Evolutionary conservation across 306 rosid genomes (phyloP), one percentile per base, ranked within the genome.

Genomic region (Inga laurina): DNA sequence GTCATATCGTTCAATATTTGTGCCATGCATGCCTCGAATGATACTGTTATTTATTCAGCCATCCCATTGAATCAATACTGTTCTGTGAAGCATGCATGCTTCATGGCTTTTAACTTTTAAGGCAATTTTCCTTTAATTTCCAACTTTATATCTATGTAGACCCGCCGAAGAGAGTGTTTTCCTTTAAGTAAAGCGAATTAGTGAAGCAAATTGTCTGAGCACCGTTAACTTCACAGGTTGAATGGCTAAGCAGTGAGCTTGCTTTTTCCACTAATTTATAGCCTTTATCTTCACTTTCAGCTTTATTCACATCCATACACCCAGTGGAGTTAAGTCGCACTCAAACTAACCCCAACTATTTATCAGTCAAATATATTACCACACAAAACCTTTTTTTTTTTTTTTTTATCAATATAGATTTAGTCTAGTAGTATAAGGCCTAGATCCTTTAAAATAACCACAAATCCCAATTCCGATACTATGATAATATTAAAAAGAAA

Each of bases 161-260:
- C 8, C 32, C 80, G 46, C 57, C n/a, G 16, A 39, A 69, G 2
- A 3, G 70, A 4, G 24, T 19, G 22, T 27, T 82, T 64, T 76
- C 32, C 66, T 51, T 65, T 27, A 32, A 52, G 67, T 81, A 46
- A 80, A 77, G 81, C 81, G 72, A 59, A 87, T 67, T 49, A 74
- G 68, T 84, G 84, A 84, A 76, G 27, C 45, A 43, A 73, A 66
- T 66, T 72, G 75, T 87, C 70, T 67, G 86, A 81, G 81, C 75
- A 62, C 79, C 81, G 66, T 83, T 85, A 77, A 59, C 65, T 45
- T 74, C 82, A 82, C 30, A 34, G 82, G 79, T 65, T 19, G 16
- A 85, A 86, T 88, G 80, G 74, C 66, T 27, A 21, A 54, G 48
- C 41, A 65, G 70, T 65, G 43, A 12, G n/a, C 10, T 43, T 43